phyloP scores from a whole-genome alignment of 768 basidiomycete genomes.

The Collybia sordida region DNA sequence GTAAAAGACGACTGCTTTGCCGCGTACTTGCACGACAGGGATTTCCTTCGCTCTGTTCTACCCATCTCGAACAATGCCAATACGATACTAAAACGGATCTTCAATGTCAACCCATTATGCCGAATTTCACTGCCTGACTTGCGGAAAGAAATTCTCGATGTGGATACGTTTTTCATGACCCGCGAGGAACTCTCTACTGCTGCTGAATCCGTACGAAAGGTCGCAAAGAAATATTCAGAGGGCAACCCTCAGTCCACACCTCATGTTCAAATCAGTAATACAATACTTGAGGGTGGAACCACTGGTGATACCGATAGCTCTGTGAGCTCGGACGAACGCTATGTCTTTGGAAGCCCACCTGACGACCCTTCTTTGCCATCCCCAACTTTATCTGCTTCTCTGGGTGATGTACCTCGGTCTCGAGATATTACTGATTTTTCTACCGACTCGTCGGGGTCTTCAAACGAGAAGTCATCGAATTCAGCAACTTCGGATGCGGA shows the following conservation, averaged over 20 bases:
- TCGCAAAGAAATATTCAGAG: constrained; percentile 11
- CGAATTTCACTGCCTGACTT: constrained; percentile 68
- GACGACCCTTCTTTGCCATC: constrained; percentile 22
- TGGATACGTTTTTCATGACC: constrained; percentile 63
- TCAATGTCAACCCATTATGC: constrained; percentile 58
- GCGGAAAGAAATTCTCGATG: constrained; percentile 48
- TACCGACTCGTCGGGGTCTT: constrained; percentile 3
- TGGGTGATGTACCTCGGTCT: background rate
- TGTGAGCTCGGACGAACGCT: constrained; percentile 33
- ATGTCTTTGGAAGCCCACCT: constrained; percentile 34
- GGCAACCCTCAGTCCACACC: constrained; percentile 2
- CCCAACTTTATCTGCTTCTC: constrained; percentile 11
- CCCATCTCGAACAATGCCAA: constrained; percentile 73
- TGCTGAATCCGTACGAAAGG: constrained; percentile 20
- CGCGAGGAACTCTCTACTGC: constrained; percentile 42
- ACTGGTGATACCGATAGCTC: constrained; percentile 16
- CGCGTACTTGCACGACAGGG: constrained; percentile 57
- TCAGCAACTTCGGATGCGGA: constrained; percentile 30
- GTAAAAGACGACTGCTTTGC: constrained; percentile 66
- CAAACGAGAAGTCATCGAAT: constrained; percentile 15
- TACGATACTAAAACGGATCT: constrained; percentile 67
- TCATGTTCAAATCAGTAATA: constrained; percentile 3
- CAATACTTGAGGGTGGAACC: background rate
- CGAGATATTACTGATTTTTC: background rate
- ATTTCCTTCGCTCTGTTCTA: constrained; percentile 65